Conservation (phyloP, 257 asterid genomes). For the Oldenlandia corymbosa region DNA sequence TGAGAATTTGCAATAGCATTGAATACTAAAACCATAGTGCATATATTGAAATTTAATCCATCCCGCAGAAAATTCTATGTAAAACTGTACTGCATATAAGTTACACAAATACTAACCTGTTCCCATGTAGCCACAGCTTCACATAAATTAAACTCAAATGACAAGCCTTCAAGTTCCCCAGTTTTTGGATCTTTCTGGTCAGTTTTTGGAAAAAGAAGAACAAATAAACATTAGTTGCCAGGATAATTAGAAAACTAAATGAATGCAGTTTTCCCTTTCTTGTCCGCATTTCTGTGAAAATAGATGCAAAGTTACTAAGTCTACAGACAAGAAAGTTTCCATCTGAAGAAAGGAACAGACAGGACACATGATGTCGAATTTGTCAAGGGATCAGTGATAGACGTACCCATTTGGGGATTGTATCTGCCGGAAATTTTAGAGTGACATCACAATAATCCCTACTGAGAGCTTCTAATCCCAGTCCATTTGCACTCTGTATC, state of each 20-base stretch:
- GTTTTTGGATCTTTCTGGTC: conserved; percentile 94
- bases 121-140: conserved; percentile 99
- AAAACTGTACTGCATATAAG: too few relatives aligned
- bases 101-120: conserved; percentile 50
- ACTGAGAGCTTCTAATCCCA: conserved; percentile 79
- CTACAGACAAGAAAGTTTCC: background rate
- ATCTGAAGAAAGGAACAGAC: background rate
- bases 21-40: background rate
- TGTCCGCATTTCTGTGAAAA: background rate
- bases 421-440: conserved; percentile 63
- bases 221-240: background rate
- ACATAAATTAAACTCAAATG: conserved; percentile 65
- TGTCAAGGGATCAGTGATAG: background rate
- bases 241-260: background rate
- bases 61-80: background rate
- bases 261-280: background rate
- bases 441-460: conserved; percentile 63
- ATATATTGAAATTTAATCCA: background rate
- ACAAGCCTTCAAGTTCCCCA: conserved; percentile 83
- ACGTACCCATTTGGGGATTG: conserved; percentile 89
- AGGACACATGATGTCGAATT: background rate
- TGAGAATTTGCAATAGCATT: background rate
- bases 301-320: background rate
- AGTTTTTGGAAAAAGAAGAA: conserved; percentile 1
- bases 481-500: conserved; percentile 88